Evolutionary conservation across 1,284 basidiomycete species (phyloP), one percentile per base, ranked within the genome.

Genomic region (Sporisorium scitamineum): DNA sequence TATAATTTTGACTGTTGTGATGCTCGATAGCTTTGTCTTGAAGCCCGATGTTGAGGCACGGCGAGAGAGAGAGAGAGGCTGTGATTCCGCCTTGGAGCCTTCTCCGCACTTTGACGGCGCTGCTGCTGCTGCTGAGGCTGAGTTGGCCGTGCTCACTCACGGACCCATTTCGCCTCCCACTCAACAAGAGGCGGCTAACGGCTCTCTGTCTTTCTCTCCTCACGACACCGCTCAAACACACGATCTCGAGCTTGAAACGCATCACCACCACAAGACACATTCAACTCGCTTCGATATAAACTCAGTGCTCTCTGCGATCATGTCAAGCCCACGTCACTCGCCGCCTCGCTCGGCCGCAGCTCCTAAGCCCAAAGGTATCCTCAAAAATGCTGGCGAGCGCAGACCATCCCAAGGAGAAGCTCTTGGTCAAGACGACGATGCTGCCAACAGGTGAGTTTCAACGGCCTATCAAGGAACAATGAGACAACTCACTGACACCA

Each of bases 361-460:
- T 18, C 80, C 83, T 22, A 77, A 70, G 61, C 82, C 83, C 22
- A 79, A 73, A 53, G 84, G 84, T 22, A 85, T 85, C 59, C 72
- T 85, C 53, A 85, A 85, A 62, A 84, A 85, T 34, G 63, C 73
- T 9, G 64, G 57, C 32, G 70, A 75, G 16, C 64, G 73, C 31
- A 70, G 57, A 44, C 61, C 70, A 42, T 80, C 80, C 6, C 61
- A 69, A 20, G 60, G 60, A 13, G 63, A 57, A 51, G 59, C 14
- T 13, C 50, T 64, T 2, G 32, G 37, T 24, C 59, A 56, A 2
- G 72, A 70, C 8, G 73, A 76, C 1, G 69, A 76, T n/a, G 62
- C 54, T 14, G 59, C 45, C 27, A 70, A 57, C 56, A 50, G 60
- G 69, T 39, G 37, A n/a, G 37, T 39, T 39, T 39, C 18, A 5